Evolutionary conservation across 352 stramenopile species (phyloP), one percentile per base, ranked within the genome.

Genomic region (Pythium diclinum): DNA sequence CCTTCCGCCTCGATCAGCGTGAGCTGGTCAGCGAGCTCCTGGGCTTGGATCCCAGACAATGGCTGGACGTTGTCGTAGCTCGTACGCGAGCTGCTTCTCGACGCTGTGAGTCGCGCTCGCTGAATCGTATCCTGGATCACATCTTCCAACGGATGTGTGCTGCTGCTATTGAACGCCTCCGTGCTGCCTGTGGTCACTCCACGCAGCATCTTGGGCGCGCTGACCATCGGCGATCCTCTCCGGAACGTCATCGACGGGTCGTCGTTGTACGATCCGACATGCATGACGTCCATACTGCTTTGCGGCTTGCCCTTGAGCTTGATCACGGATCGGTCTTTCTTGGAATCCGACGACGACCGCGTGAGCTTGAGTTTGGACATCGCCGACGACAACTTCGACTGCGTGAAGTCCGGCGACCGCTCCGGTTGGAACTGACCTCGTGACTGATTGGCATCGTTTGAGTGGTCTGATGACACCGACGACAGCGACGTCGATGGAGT

Each of bases 21-120:
- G 14, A 95, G 72, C 58, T 95, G 87, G 54, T 93, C 85, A 14
- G 87, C 87, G 3, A 91, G 53, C 44, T 94, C 87, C 38, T 91
- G 81, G 0, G 87, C 75, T 6, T 59, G 72, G 3, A 94, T 55
- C 3, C 83, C 85, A 1, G 78, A 77, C 3, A 95, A 63, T 3
- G 87, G 87, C 38, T 90, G 81, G 8, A 90, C 69, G 48, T 90
- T 91, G 62, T 92, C 85, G 54, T 90, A 93, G n/a, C 80, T 89
- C 3, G 77, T 88, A 3, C 79, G 78, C 1, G 82, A 82, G 52
- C 81, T 93, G 61, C 77, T 88, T 9, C 79, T 78, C 4, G 77
- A 82, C 8, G 80, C 74, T 8, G 76, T 89, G 10, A 81, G 64
- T 36, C 81, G 61, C 7, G 78, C 78, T 25, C 81, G 80, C 55